Evolutionary conservation across 768 basidiomycete genomes (phyloP).

Genomic region (Pulveroboletus sp.): DNA sequence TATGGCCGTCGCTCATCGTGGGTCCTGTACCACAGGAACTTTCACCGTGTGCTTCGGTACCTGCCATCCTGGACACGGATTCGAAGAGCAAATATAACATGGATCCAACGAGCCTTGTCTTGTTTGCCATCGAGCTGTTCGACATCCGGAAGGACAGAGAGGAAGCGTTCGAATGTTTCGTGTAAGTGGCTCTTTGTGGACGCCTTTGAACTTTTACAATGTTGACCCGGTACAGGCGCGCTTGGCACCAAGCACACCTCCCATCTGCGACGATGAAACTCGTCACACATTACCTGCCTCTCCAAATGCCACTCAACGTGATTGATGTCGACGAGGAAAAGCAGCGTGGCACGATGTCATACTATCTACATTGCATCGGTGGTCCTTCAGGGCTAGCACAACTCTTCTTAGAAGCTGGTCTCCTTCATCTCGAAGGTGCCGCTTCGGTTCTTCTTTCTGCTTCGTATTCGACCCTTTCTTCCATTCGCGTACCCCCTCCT

Average conservation of each 20-base stretch:
- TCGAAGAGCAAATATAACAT: slow-evolving; percentile 71
- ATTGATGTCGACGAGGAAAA: slow-evolving; percentile 36
- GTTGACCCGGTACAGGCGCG: slow-evolving; percentile 47
- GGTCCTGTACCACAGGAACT: slow-evolving; percentile 62
- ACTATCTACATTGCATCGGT: slow-evolving; percentile 65
- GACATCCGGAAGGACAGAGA: slow-evolving; percentile 74
- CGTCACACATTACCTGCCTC: slow-evolving; percentile 66
- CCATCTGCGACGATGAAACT: slow-evolving; percentile 77
- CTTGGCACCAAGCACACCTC: slow-evolving; percentile 74
- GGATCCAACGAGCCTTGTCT: slow-evolving; percentile 77
- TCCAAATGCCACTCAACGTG: slow-evolving; percentile 41
- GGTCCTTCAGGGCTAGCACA: slow-evolving; percentile 64
- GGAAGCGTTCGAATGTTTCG: slow-evolving; percentile 76
- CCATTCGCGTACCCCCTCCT: slow-evolving; percentile 61
- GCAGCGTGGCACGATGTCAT: slow-evolving; percentile 49
- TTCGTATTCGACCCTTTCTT: slow-evolving; percentile 73
- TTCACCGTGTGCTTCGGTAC: slow-evolving; percentile 47
- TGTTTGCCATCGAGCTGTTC: slow-evolving; percentile 65
- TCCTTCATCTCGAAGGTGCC: slow-evolving; percentile 78
- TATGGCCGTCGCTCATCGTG: slow-evolving; percentile 80
- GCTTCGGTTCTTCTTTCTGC: slow-evolving; percentile 67
- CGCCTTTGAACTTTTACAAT: background rate
- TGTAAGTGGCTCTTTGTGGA: slow-evolving; percentile 43
- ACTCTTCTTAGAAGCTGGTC: slow-evolving; percentile 73
- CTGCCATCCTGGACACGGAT: slow-evolving; percentile 48